phyloP scores from a whole-genome alignment of 371 early-diverging fungal genomes.

The Coemansia sp. region DNA sequence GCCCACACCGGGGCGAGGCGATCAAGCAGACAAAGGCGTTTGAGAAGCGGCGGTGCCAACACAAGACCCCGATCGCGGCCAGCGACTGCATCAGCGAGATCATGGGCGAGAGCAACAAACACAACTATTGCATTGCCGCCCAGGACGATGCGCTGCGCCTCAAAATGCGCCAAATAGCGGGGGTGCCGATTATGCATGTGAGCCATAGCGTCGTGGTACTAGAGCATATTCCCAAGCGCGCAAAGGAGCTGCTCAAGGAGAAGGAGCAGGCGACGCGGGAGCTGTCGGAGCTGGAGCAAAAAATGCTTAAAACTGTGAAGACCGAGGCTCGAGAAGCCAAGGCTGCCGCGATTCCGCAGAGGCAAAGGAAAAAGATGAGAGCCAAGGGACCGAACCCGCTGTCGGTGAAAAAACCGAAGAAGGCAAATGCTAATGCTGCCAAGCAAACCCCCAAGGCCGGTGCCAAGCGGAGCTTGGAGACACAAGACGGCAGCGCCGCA shows the following conservation, averaged over 20 bases:
- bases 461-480: neutral
- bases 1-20: constrained; percentile 61
- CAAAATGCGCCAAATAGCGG: constrained; percentile 70
- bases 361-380: constrained; percentile 51
- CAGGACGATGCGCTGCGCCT: constrained; percentile 70
- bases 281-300: constrained; percentile 15
- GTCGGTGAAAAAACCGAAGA: constrained; percentile 78
- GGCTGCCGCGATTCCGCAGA: neutral
- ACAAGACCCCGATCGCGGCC: constrained; percentile 65
- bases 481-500: neutral
- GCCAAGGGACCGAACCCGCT: constrained; percentile 84
- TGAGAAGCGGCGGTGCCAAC: constrained; percentile 79
- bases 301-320: constrained; percentile 34
- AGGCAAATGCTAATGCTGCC: constrained; percentile 15
- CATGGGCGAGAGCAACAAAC: constrained; percentile 67
- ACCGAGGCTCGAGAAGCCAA: constrained; percentile 16
- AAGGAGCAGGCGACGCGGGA: constrained; percentile 21
- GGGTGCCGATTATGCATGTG: constrained; percentile 84
- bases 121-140: constrained; percentile 81
- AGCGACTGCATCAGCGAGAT: constrained; percentile 72
- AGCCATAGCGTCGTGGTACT: constrained; percentile 73
- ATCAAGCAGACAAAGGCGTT: constrained; percentile 63
- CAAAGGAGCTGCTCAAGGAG: constrained; percentile 7
- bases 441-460: neutral
- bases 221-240: constrained; percentile 56